Base-by-base conservation (phyloP, 805 yeast genomes). In the Metschnikowia sp. region DNA sequence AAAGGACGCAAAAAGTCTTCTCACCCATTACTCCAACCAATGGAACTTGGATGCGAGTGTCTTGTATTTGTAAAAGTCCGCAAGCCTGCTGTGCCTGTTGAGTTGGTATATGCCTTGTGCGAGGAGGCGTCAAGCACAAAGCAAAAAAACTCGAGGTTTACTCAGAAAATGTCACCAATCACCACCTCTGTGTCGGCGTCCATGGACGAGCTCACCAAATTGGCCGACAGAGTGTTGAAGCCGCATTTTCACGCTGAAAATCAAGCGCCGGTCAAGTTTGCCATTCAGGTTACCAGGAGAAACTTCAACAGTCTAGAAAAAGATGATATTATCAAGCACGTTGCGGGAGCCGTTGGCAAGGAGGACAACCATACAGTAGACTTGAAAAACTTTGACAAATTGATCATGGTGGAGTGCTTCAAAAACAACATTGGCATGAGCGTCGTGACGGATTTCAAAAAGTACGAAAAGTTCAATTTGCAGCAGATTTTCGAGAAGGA, bases 371-470 rank as follows among this genome's bases (percentile, higher is more conserved):
- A 89, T 63, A 71, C 67, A 32, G 96, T 94, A 12, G 95, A 90
- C 62, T 75, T 94, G 63, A 87, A 88, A 58, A 68, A 81, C 10
- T 88, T 80, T 59, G 96, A 91, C 51, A 83, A 84, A 60, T 70
- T 94, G 56, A 79, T 94, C 40, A 61, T 92, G 44, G 86, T 94
- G 3, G 96, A 89, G 63, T 87, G 97, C 61, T 92, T 84, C 69
- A 92, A 91, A 69, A 86, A 81, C 52, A 86, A 87, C 51, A 77
- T 94, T 32, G 99, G 99, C 7, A 82, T 88, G 79, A 76, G 94
- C 54, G 92, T 90, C 6, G 89, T 88, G 2, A 77, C 79, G 46
- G 78, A 79, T 47, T 88, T 80, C 58, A 82, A 78, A 19, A 68
- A 74, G 53, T 75, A 78, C 50, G 82, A 80, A 57, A 83, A 83